Evolutionary conservation across 805 yeast species (phyloP).

Genomic region (Komagataella mondaviorum): DNA sequence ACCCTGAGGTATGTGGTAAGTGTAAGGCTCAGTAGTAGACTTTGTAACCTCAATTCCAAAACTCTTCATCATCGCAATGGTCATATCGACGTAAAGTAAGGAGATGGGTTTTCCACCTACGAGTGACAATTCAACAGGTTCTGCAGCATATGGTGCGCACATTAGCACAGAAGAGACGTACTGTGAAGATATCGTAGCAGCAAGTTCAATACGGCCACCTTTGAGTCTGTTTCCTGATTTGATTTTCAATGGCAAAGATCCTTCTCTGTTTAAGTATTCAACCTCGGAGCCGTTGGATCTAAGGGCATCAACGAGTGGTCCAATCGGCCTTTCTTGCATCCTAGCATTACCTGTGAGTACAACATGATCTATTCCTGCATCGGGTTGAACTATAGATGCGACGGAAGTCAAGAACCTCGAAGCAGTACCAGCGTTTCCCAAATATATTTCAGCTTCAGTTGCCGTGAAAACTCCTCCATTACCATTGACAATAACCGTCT

Average conservation of each 20-base stretch:
- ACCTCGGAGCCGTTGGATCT: constrained; percentile 66
- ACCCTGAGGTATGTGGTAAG: constrained; percentile 85
- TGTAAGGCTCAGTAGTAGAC: constrained; percentile 60
- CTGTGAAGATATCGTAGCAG: constrained; percentile 95
- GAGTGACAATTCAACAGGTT: constrained; percentile 75
- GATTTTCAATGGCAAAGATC: constrained; percentile 77
- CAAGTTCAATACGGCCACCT: constrained; percentile 89
- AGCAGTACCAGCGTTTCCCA: constrained; percentile 98
- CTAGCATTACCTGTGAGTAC: constrained; percentile 86
- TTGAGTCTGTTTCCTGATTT: constrained; percentile 55
- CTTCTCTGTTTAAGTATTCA: constrained; percentile 56
- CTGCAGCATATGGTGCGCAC: constrained; percentile 94
- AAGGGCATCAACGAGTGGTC: constrained; percentile 89
- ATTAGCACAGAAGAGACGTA: constrained; percentile 91
- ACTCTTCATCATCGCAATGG: constrained; percentile 84
- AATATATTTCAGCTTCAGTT: constrained; percentile 54
- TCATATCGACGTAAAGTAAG: constrained; percentile 93
- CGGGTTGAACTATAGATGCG: constrained; percentile 63
- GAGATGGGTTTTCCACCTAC: constrained; percentile 97
- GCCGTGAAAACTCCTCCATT: constrained; percentile 72
- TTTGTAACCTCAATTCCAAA: constrained; percentile 73
- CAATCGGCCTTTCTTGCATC: constrained; percentile 96
- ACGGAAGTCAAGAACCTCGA: constrained; percentile 89
- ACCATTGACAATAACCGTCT: constrained; percentile 71
- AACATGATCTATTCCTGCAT: constrained; percentile 27